Conservation (phyloP, 768 basidiomycete genomes). For the Lactarius quietus region DNA sequence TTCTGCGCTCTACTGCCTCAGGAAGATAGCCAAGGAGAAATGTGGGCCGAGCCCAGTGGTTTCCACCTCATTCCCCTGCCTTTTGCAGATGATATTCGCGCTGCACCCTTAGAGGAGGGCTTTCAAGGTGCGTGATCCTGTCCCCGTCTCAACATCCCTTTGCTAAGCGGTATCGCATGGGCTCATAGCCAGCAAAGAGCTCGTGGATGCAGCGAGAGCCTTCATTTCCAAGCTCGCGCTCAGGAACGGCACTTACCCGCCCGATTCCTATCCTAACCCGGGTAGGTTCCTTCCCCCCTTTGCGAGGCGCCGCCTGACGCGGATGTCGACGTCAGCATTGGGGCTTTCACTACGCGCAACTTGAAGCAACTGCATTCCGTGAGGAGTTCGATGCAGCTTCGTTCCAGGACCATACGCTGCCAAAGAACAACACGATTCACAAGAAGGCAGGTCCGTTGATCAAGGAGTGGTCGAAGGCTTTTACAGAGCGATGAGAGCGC, state of each 20-base stretch:
- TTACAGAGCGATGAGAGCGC: slow-evolving; percentile 64
- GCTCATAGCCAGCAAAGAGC: slow-evolving; percentile 58
- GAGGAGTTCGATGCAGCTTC: slow-evolving; percentile 77
- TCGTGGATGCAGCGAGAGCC: slow-evolving; percentile 61
- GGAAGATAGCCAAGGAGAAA: slow-evolving; percentile 65
- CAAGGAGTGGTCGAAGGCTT: slow-evolving; percentile 64
- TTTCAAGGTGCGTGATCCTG: slow-evolving; percentile 48
- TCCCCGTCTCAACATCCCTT: background rate
- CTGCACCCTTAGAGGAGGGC: slow-evolving; percentile 64
- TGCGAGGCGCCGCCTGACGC: slow-evolving; percentile 6
- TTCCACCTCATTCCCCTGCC: slow-evolving; percentile 93
- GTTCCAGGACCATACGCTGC: slow-evolving; percentile 80
- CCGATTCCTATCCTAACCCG: slow-evolving; percentile 89
- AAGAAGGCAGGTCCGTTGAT: slow-evolving; percentile 62
- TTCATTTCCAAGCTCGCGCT: slow-evolving; percentile 79
- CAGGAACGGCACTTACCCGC: slow-evolving; percentile 78
- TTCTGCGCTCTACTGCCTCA: slow-evolving; percentile 90
- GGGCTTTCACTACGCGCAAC: slow-evolving; percentile 85
- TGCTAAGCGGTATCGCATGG: slow-evolving; percentile 11
- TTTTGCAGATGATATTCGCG: slow-evolving; percentile 90
- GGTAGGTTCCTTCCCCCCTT: slow-evolving; percentile 41
- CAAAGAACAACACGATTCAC: slow-evolving; percentile 74
- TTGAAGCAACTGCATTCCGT: slow-evolving; percentile 90
- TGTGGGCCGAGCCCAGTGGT: slow-evolving; percentile 82
- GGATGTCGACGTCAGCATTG: slow-evolving; percentile 48